phyloP scores from a whole-genome alignment of 1,284 basidiomycete species.

The Pseudozyma pruni region DNA sequence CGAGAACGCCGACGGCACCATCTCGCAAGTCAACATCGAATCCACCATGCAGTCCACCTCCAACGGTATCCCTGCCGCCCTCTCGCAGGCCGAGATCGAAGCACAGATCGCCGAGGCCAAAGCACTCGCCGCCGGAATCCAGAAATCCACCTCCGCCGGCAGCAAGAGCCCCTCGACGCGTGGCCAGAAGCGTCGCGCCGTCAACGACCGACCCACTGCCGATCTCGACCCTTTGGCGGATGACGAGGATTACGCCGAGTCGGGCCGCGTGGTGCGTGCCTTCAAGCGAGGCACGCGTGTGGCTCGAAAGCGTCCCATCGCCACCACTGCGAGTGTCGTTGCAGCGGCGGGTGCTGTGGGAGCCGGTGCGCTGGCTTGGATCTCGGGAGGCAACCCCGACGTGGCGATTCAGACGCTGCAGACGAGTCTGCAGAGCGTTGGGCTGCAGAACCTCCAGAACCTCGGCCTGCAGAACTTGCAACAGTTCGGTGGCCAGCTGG shows the following conservation, averaged over 20 bases:
- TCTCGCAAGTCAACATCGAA: constrained; percentile 44
- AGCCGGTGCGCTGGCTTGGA: constrained; percentile 61
- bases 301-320: constrained; percentile 54
- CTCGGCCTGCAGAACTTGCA: constrained; percentile 43
- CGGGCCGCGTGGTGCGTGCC: constrained; percentile 41
- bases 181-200: constrained; percentile 57
- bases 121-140: constrained; percentile 59
- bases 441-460: constrained; percentile 51
- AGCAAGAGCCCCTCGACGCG: constrained; percentile 18
- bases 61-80: constrained; percentile 28
- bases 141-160: constrained; percentile 25
- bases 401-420: constrained; percentile 55
- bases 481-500: constrained; percentile 34
- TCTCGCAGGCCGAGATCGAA: constrained; percentile 60
- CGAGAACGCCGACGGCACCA: constrained; percentile 37
- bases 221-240: constrained; percentile 45
- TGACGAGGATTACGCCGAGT: constrained; percentile 50
- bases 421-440: constrained; percentile 56
- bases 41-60: constrained; percentile 28
- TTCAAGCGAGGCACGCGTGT: constrained; percentile 50
- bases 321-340: constrained; percentile 57
- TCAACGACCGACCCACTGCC: constrained; percentile 55
- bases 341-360: constrained; percentile 62
- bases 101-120: constrained; percentile 61
- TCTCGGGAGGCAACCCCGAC: constrained; percentile 57